phyloP scores from a whole-genome alignment of 345 rosid genomes.

The Aquilaria yunnanensis region DNA sequence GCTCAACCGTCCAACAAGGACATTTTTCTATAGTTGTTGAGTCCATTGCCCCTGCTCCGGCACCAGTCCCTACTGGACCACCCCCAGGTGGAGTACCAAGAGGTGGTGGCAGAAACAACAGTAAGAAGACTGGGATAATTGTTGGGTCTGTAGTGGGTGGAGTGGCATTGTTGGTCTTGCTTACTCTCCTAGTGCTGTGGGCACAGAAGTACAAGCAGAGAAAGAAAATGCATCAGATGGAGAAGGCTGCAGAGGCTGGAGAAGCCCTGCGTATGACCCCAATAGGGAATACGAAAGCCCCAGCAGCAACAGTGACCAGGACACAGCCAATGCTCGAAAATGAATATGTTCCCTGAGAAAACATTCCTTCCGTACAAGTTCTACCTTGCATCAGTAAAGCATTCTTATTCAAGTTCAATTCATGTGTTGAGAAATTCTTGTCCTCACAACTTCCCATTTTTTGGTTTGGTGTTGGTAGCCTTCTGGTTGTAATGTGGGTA shows the following conservation, averaged over 20 bases:
- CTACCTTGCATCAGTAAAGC: conserved; percentile 17
- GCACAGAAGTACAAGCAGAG: conserved; percentile 45
- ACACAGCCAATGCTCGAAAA: conserved; percentile 85
- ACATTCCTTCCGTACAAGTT: conserved; percentile 20
- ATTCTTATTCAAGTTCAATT: conserved; percentile 34
- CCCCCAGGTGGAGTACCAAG: conserved; percentile 11
- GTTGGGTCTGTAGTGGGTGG: conserved; percentile 82
- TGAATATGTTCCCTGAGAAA: conserved; percentile 65
- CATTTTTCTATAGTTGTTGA: conserved; percentile 83
- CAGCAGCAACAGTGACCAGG: conserved; percentile 69
- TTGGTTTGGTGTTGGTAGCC: conserved; percentile 23
- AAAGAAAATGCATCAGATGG: conserved; percentile 77
- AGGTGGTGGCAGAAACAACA: conserved; percentile 22
- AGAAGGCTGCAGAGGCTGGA: conserved; percentile 90
- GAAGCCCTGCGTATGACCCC: conserved; percentile 76
- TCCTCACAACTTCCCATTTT: conserved; percentile 27
- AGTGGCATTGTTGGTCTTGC: conserved; percentile 38
- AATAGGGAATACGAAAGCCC: conserved; percentile 82
- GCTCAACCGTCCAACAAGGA: conserved; percentile 57
- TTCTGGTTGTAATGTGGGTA: conserved; percentile 27
- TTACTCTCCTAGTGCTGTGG: conserved; percentile 45
- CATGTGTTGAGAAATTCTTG: conserved; percentile 36
- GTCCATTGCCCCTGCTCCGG: conserved; percentile 43
- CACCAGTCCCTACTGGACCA: conserved; percentile 24
- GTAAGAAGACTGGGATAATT: conserved; percentile 51